A percentile compares a stretch with the other conserved stretches of the same genome.
These are phyloP conservation scores for Penicillium paradoxum DNA, from an alignment of 495 filamentous ascomycete genomes.

Conservation along the genomic window DNA sequence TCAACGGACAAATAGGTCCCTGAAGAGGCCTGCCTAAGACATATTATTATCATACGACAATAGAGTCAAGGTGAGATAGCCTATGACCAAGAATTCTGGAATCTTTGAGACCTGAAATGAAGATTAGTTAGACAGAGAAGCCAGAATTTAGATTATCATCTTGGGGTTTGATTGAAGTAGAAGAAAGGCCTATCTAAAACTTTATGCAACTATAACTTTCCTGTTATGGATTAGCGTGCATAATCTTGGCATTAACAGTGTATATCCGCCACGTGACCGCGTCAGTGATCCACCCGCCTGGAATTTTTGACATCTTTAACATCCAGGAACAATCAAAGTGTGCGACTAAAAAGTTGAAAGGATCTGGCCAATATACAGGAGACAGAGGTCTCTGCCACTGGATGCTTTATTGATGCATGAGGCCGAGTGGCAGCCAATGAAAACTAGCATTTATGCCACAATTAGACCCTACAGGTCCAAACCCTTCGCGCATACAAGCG, in stretches of 20 bases:
- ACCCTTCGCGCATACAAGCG: not conserved
- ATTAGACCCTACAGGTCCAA: not conserved
- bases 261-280: not conserved
- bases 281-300: not conserved
- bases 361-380: too few species aligned
- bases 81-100: too few species aligned
- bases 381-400: not conserved
- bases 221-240: not conserved
- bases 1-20: too few species aligned
- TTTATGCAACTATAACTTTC: not conserved
- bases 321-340: not conserved
- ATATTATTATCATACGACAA: too few species aligned
- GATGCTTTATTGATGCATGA: not conserved
- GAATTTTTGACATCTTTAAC: conserved; percentile 8
- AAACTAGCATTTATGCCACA: conserved; percentile 4
- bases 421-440: too few species aligned
- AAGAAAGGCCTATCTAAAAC: too few species aligned
- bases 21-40: too few species aligned
- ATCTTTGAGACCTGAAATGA: too few species aligned
- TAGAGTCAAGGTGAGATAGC: too few species aligned
- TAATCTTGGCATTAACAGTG: not conserved
- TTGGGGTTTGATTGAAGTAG: too few species aligned
- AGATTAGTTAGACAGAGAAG: too few species aligned
- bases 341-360: not conserved
- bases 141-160: too few species aligned